Base-by-base conservation (phyloP, 2,329 filamentous ascomycete genomes). In the Nemania sp. region DNA sequence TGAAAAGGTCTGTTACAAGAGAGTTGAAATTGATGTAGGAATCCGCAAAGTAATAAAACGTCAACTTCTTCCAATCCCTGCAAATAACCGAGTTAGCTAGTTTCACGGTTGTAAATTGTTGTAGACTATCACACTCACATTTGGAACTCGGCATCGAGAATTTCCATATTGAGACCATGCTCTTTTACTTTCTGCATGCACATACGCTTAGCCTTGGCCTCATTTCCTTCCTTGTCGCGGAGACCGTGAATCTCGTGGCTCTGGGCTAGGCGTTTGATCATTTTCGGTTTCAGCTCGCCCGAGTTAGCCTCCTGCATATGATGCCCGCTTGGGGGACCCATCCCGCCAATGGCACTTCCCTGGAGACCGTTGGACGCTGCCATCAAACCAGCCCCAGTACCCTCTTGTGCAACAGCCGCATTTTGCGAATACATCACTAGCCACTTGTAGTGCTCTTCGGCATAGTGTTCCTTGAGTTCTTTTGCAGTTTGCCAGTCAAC, bases 21-120 rank as follows among this genome's bases (percentile, higher is more conserved):
- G 93, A 93, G 79, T 99, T 99, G 86, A 99, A 99, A 82, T 98
- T 98, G 85, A 99, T 97, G 79, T 99, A 99, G 0, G 93, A 90
- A 77, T 98, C 94, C 62, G 96, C 95, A 79, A 98, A 99, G 82
- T 98, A 99, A 83, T 98, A 99, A 81, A 98, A 98, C 0, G 97
- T 99, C 64, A 99, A 84, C 80, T 99, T 99, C 82, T 98, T 97
- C 90, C 94, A 98, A 79, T 99, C 96, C 90, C 95, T 98, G n/a
- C n/a, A n/a, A n/a, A 74, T 0, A 57, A 43, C 32, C 11, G 20
- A 67, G 71, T 79, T 68, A 80, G 75, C 69, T 54, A 66, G 22
- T n/a, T 18, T 22, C 47, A 35, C 32, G 6, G n/a, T 22, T 2
- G n/a, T 45, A 18, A n/a, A n/a, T 45, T 35, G n/a, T 41, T 45